phyloP scores from a whole-genome alignment of 257 asterid genomes.

The Solanum etuberosum region DNA sequence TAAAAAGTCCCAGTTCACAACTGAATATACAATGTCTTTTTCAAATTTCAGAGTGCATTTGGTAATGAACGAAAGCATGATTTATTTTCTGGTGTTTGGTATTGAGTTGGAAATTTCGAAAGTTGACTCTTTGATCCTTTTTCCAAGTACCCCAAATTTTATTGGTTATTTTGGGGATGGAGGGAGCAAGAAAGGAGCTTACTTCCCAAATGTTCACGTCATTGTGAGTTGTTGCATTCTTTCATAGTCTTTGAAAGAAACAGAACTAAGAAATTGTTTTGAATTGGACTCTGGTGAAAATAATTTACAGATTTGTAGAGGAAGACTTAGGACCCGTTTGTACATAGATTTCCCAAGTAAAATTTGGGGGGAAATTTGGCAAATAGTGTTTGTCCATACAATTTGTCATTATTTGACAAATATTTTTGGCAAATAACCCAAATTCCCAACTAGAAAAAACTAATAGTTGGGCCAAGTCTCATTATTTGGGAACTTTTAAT shows the following conservation, averaged over 20 bases:
- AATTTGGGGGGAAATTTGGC: too few relatives aligned
- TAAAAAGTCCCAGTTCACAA: not conserved
- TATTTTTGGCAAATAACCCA: too few relatives aligned
- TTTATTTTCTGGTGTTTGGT: not conserved
- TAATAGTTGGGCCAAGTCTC: too few relatives aligned
- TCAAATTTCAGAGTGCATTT: not conserved
- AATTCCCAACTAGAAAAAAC: too few relatives aligned
- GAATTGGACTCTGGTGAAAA: not conserved
- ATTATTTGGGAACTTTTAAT: too few relatives aligned
- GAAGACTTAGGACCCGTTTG: too few relatives aligned
- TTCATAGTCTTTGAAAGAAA: not conserved
- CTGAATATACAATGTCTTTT: not conserved
- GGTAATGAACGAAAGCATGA: not conserved
- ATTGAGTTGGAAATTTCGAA: not conserved
- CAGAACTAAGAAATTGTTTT: not conserved
- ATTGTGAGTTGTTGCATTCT: not conserved
- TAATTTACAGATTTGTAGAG: not conserved
- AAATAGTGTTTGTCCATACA: too few relatives aligned
- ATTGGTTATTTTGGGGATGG: not conserved
- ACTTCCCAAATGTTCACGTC: not conserved
- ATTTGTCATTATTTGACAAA: too few relatives aligned
- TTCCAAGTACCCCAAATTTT: not conserved
- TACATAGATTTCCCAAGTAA: too few relatives aligned
- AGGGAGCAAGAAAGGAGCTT: not conserved
- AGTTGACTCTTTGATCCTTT: not conserved